phyloP scores from a whole-genome alignment of 1,284 basidiomycete species.

The Sporisorium exsertum region DNA sequence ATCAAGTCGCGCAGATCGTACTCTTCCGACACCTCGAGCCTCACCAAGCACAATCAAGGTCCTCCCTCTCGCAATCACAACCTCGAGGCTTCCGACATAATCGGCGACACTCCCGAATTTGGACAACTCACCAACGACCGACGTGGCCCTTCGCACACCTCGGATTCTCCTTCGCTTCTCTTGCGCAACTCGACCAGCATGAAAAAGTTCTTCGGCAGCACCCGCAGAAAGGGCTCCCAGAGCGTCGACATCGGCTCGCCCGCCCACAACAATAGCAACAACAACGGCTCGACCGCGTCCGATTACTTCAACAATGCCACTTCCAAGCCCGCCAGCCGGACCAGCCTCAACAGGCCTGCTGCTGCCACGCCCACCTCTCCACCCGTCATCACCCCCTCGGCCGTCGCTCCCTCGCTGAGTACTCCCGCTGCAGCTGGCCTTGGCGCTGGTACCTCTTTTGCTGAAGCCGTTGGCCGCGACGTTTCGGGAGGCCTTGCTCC shows the following conservation, averaged over 20 bases:
- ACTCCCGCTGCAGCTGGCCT: slow-evolving; percentile 7
- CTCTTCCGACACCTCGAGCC: slow-evolving; percentile 28
- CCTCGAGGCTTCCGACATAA: slow-evolving; percentile 45
- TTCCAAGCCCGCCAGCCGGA: slow-evolving; percentile 25
- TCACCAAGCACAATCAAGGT: slow-evolving; percentile 19
- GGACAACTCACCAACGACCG: slow-evolving; percentile 15
- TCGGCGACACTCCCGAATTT: slow-evolving; percentile 45
- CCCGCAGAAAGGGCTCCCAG: slow-evolving; percentile 42
- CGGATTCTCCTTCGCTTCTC: slow-evolving; percentile 38
- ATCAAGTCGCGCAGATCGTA: slow-evolving; percentile 43
- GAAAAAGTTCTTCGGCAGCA: slow-evolving; percentile 54
- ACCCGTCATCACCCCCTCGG: slow-evolving; percentile 28
- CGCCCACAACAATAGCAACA: not conserved
- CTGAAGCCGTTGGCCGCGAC: slow-evolving; percentile 21
- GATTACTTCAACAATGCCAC: slow-evolving; percentile 25
- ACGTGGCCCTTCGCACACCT: slow-evolving; percentile 25
- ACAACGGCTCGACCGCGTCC: slow-evolving; percentile 1
- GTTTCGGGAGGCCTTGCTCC: slow-evolving; percentile 23
- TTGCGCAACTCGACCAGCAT: slow-evolving; percentile 47
- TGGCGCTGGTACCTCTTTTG: slow-evolving; percentile 16
- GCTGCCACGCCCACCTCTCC: slow-evolving; percentile 8
- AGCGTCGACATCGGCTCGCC: slow-evolving; percentile 33
- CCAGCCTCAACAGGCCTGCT: slow-evolving; percentile 25
- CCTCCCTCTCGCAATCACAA: slow-evolving; percentile 8
- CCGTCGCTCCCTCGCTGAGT: slow-evolving; percentile 28